phyloP scores from a whole-genome alignment of 306 rosid genomes.

The Canavalia ensiformis region DNA sequence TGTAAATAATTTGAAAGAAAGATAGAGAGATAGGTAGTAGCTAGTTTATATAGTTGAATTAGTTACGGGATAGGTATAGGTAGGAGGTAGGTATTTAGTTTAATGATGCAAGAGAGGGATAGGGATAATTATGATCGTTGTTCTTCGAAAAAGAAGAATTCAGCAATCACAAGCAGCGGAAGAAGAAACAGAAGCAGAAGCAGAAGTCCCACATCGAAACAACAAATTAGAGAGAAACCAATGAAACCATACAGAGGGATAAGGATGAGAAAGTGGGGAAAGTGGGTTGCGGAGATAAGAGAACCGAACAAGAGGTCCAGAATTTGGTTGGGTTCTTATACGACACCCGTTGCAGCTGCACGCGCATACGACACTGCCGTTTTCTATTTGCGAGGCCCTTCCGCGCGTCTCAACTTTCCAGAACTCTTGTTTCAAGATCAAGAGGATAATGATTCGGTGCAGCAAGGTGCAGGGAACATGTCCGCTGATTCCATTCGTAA shows the following conservation, averaged over 20 bases:
- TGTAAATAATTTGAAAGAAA: conserved; percentile 9
- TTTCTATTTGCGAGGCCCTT: conserved; percentile 85
- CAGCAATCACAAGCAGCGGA: conserved; percentile 23
- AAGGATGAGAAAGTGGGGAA: conserved; percentile 99
- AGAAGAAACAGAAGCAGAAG: conserved; percentile 44
- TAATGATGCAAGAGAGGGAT: conserved; percentile 54
- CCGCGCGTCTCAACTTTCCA: conserved; percentile 89
- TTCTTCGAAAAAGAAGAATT: conserved; percentile 39
- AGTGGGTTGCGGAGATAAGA: conserved; percentile 98
- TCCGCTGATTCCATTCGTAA: conserved; percentile 87
- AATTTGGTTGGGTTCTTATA: conserved; percentile 94
- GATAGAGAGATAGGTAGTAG: conserved; percentile 6
- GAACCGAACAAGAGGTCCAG: conserved; percentile 95
- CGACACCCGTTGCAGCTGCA: conserved; percentile 88
- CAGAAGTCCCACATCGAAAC: conserved; percentile 29
- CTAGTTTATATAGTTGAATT: conserved; percentile 26
- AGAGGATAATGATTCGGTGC: conserved; percentile 14
- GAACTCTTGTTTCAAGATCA: conserved; percentile 71
- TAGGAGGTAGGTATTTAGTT: conserved; percentile 2
- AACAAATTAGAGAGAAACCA: conserved; percentile 53
- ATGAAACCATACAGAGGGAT: conserved; percentile 80
- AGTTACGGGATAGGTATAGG: conserved; percentile 28
- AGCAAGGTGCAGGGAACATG: conserved; percentile 52
- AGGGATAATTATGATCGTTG: conserved; percentile 38
- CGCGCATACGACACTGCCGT: conserved; percentile 98